Percentiles rank a stretch among this genome's conserved stretches.
Conservation (phyloP, 192 early-diverging fungal genomes). For the Entophlyctis helioformis region DNA sequence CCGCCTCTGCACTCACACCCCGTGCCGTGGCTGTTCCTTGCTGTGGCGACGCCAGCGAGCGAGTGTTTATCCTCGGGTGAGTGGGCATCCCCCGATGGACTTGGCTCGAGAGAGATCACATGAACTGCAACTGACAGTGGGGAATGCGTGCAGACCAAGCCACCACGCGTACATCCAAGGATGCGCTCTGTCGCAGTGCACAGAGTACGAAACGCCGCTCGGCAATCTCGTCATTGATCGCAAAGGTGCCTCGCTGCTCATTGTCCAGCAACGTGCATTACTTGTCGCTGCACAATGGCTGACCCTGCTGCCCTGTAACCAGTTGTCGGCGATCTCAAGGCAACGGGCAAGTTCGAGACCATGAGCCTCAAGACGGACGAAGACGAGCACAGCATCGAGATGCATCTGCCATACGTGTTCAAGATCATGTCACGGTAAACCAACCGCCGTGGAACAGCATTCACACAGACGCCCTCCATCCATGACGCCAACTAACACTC, state of each 20-base stretch:
- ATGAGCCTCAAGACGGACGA: constrained; percentile 69
- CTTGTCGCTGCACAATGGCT: too few species aligned
- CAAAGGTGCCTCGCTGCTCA: too few species aligned
- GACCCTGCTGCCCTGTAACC: too few species aligned
- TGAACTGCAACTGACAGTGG: too few species aligned
- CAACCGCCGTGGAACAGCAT: neutral
- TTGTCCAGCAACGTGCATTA: too few species aligned
- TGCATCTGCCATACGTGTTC: constrained; percentile 88
- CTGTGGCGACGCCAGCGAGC: constrained; percentile 19
- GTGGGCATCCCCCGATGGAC: neutral
- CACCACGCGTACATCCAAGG: constrained; percentile 75
- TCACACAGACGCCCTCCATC: neutral
- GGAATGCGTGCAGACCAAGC: constrained; percentile 43
- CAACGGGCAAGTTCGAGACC: constrained; percentile 49
- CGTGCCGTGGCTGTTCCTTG: neutral
- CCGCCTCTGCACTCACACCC: too few species aligned
- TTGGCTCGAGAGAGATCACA: neutral
- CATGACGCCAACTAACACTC: neutral
- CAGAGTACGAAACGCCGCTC: constrained; percentile 73
- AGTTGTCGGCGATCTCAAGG: constrained; percentile 54
- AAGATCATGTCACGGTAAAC: constrained; percentile 62
- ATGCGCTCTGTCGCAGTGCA: constrained; percentile 67
- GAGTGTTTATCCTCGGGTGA: constrained; percentile 78
- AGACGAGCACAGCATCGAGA: constrained; percentile 93
- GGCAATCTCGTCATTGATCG: constrained; percentile 67